Base-by-base conservation (phyloP, 73 alveolate genomes). In the Paramecium sexaurelia region DNA sequence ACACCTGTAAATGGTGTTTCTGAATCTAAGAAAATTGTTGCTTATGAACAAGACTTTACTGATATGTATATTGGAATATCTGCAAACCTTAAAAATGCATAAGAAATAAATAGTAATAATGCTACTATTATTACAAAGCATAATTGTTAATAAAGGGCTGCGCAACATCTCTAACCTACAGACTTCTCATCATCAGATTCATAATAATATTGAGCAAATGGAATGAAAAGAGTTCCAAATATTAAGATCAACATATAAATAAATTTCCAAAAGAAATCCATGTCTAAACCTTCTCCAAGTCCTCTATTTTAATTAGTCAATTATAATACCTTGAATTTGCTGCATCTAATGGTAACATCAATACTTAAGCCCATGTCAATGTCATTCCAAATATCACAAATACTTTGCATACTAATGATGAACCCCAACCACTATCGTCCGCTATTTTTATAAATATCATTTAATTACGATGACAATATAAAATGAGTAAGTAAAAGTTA, bases 111-210 rank as follows among this genome's bases (percentile, higher is more conserved):
- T 67, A 91, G 85, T 8, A 90, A 55, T 6, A 96, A 41, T 10
- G 89, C 66, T 40, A 91, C 93, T 1, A 96, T 41, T 10, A 93
- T 90, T 15, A 96, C 39, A 13, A 91, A 75, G 41, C 92, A 82
- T 37, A 95, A 56, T 85, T 92, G 87, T 47, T 93, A 55, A 68
- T 57, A 90, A 7, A 94, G 39, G 1, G 98, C 95, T 27, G 91
- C 84, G 88, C 96, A 93, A 24, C 94, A 47, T 61, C 98, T 40
- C 41, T 19, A 83, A 55, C 91, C 93, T 13, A 95, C 69, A n/a
- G 96, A 71, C 41, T 93, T 68, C 33, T 97, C 99, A 35, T 95
- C 98, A 71, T 97, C 99, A 37, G 96, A 35, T 89, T 97, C 99
- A 85, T 95, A 97, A 93, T 55, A 96, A 90, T 95, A 96, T 85